These are phyloP conservation scores for Teunomyces pallodes DNA, from an alignment of 805 yeast species.

Conservation along the genomic window DNA sequence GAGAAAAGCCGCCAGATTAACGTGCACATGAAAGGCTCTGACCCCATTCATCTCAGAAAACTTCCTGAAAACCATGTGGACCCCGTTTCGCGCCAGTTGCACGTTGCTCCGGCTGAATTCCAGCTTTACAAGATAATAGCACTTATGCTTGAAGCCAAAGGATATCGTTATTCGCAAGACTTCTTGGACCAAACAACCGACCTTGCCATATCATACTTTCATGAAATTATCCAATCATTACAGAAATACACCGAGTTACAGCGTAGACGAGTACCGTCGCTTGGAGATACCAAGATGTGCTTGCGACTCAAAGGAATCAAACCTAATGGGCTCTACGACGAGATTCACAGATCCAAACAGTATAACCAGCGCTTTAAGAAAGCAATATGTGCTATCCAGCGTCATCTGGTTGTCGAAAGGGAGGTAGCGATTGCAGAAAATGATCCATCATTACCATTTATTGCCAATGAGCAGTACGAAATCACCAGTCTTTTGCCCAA, in stretches of 20 bases:
- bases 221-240: slow-evolving; percentile 38
- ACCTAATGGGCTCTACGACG: slow-evolving; percentile 38
- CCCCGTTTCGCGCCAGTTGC: background rate
- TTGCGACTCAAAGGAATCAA: slow-evolving; percentile 42
- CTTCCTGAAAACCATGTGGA: background rate
- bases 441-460: slow-evolving; percentile 33
- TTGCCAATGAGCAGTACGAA: slow-evolving; percentile 50
- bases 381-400: background rate
- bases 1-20: background rate
- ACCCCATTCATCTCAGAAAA: background rate
- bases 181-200: slow-evolving; percentile 29
- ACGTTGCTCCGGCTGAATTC: slow-evolving; percentile 1
- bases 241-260: slow-evolving; percentile 57
- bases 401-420: slow-evolving; percentile 9
- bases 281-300: slow-evolving; percentile 49
- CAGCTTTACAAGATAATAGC: slow-evolving; percentile 22
- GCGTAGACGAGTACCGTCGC: slow-evolving; percentile 54
- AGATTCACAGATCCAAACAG: slow-evolving; percentile 13
- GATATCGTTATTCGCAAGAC: slow-evolving; percentile 22
- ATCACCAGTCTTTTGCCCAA: slow-evolving; percentile 56
- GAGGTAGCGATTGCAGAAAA: slow-evolving; percentile 10
- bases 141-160: slow-evolving; percentile 20
- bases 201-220: slow-evolving; percentile 28
- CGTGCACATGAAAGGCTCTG: background rate
- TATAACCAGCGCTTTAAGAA: background rate